phyloP scores from a whole-genome alignment of 495 filamentous ascomycete species.

The Choiromyces venosus region DNA sequence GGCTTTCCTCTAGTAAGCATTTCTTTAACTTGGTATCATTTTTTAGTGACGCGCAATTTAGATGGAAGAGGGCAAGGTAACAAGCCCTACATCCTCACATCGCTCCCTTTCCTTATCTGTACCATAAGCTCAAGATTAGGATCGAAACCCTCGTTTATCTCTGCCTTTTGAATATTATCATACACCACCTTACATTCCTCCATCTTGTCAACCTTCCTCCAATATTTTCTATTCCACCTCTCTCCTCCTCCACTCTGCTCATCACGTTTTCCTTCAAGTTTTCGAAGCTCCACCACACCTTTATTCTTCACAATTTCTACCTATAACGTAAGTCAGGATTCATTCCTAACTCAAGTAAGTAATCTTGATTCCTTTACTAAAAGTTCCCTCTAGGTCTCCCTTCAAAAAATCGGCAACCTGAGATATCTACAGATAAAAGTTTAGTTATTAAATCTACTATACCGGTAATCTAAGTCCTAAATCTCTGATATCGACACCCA shows the following conservation, averaged over 20 bases:
- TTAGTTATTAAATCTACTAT: background rate
- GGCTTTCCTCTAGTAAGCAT: too few species aligned
- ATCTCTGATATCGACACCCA: background rate
- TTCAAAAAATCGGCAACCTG: background rate
- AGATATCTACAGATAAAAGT: background rate
- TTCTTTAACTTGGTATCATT: too few species aligned
- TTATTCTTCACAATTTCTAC: background rate
- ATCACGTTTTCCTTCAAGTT: background rate
- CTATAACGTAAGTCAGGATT: background rate
- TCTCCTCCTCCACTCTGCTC: background rate
- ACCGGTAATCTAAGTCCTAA: background rate
- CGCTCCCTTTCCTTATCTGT: background rate
- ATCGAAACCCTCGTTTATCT: background rate
- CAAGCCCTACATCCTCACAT: background rate
- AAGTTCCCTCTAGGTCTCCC: background rate
- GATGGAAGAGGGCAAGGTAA: background rate
- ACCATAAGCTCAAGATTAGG: background rate
- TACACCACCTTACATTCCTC: too few species aligned
- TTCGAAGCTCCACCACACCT: background rate
- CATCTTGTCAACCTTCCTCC: background rate
- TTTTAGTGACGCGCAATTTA: too few species aligned
- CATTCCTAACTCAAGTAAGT: background rate
- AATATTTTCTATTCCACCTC: background rate
- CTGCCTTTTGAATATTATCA: background rate
- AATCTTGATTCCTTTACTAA: background rate